Evolutionary conservation across 2,329 filamentous ascomycete species (phyloP), one percentile per base, ranked within the genome.

Genomic region (Cladophialophora chaetospira): DNA sequence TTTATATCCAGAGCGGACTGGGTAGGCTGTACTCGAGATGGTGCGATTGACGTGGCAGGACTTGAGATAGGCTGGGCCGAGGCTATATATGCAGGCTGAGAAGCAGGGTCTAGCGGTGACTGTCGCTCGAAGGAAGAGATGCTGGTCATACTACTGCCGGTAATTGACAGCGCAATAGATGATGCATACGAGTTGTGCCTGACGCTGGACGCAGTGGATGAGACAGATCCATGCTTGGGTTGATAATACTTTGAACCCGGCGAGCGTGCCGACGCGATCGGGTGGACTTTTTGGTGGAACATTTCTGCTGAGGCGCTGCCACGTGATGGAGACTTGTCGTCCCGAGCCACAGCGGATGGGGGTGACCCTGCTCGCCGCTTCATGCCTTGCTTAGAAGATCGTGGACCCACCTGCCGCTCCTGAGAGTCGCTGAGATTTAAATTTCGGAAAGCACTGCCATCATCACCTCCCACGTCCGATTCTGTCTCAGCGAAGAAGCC

Each of bases 321-420:
- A 52, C 58, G 40, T 57, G 54, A 48, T n/a, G 31, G 69, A 58
- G 17, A 70, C 57, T 69, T 70, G 53, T 73, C 70, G 33, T 73
- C 72, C 19, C 60, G 58, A 33, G 70, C 66, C 26, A 69, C 77
- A 65, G 86, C 83, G 55, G 79, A 77, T 35, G 84, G 84, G 17
- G 85, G 83, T 52, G 83, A 86, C 11, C 83, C 85, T 58, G 85
- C 85, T 56, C 84, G 79, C 67, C 85, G 77, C 70, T 88, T 88
- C 64, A 82, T 80, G 46, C 84, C 83, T 53, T 79, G 76, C 65
- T 76, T 79, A 21, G 76, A 73, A 13, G 64, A 58, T 46, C 65
- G 66, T 36, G 66, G 53, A 25, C 64, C 59, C 33, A 73, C 71
- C 9, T 70, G 49, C 9, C 70, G 49, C 50, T 71, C 71, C 6